A percentile compares a stretch with the other conserved stretches of the same genome.
Evolutionary conservation across 202 grass and related monocot species (phyloP).

Genomic region (Miscanthus sacchariflorus): DNA sequence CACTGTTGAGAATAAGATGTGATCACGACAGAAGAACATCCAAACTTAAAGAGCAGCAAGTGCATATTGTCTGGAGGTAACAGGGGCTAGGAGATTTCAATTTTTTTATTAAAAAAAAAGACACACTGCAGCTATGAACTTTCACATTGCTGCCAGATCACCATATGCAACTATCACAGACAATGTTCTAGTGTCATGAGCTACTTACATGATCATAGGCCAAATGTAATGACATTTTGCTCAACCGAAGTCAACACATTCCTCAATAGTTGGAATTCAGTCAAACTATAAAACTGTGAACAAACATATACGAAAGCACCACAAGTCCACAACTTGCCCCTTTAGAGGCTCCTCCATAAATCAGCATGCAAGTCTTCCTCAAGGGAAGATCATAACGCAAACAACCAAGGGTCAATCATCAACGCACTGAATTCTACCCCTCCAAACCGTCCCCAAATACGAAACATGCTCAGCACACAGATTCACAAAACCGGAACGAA

Average conservation of each 20-base stretch:
- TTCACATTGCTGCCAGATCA: conserved; percentile 4
- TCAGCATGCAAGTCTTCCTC: neutral
- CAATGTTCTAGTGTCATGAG: neutral
- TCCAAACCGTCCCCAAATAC: neutral
- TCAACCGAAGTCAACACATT: neutral
- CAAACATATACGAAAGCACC: neutral
- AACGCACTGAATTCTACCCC: conserved; percentile 7
- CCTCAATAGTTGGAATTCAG: neutral
- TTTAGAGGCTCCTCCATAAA: conserved; percentile 2
- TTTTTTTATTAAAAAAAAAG: conserved; percentile 10
- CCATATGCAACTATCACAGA: neutral
- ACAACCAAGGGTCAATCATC: neutral
- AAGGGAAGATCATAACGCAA: conserved; percentile 8
- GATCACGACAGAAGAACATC: neutral
- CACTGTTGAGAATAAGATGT: neutral
- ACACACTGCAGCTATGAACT: neutral
- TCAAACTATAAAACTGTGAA: neutral
- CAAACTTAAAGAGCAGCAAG: conserved; percentile 12
- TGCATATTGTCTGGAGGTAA: neutral
- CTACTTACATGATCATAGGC: neutral
- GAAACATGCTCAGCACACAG: neutral
- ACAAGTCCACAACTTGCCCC: neutral
- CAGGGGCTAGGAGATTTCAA: neutral
- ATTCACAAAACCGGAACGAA: neutral
- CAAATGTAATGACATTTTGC: neutral